Percentiles rank a stretch among this genome's conserved stretches.
Evolutionary conservation across 2,329 filamentous ascomycete genomes (phyloP).

Genomic region (Fonsecaea monophora): DNA sequence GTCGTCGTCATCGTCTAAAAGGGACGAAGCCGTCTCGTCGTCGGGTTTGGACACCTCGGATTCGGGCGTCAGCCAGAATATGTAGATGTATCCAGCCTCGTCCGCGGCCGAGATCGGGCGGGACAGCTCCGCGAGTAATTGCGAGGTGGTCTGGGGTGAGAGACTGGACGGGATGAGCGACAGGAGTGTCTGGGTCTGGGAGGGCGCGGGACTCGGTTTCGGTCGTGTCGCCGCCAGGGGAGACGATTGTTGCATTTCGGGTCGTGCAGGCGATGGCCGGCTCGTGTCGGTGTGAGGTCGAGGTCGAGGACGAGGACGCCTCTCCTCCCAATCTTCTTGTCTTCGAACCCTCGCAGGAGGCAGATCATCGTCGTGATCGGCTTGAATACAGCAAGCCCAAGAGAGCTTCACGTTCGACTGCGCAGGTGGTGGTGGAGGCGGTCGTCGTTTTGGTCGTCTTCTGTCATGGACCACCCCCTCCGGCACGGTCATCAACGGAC

Average conservation of each 20-base stretch:
- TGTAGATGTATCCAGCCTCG: conserved; percentile 94
- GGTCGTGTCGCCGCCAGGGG: conserved; percentile 18
- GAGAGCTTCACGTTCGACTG: conserved; percentile 39
- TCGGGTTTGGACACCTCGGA: conserved; percentile 62
- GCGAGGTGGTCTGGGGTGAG: conserved; percentile 71
- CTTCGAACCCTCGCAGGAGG: conserved; percentile 22
- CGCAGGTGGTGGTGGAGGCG: conserved; percentile 24
- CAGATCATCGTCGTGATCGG: conserved; percentile 31
- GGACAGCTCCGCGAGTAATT: conserved; percentile 75
- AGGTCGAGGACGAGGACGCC: not conserved
- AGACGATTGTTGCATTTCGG: conserved; percentile 27
- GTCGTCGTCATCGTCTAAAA: conserved; percentile 52
- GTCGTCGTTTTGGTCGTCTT: conserved; percentile 29
- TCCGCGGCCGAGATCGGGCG: conserved; percentile 76
- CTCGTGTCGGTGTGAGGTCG: not conserved
- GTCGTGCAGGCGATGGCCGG: conserved; percentile 5
- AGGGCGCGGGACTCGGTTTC: conserved; percentile 37
- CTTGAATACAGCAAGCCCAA: conserved; percentile 38
- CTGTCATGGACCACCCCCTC: conserved; percentile 43
- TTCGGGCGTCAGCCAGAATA: conserved; percentile 90
- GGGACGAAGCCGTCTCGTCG: conserved; percentile 64
- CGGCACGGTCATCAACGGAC: conserved; percentile 54
- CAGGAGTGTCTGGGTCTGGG: conserved; percentile 58
- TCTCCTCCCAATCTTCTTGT: not conserved
- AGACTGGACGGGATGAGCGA: conserved; percentile 73